Base-by-base conservation (phyloP, 768 basidiomycete species). In the Trametes cingulata region DNA sequence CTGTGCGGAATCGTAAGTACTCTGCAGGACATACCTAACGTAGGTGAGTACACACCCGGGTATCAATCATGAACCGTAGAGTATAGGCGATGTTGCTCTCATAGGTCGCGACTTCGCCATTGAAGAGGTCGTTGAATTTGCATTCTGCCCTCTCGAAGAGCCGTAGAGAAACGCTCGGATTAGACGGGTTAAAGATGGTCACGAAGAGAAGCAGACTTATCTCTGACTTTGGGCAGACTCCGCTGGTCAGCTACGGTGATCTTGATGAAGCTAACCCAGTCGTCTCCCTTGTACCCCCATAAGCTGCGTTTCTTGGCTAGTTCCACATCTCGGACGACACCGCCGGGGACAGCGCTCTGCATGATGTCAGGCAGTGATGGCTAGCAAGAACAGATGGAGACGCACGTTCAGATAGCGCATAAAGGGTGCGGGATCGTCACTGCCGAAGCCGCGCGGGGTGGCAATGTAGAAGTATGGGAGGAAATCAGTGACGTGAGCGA, bases 41-140 rank as follows among this genome's bases (percentile, higher is more conserved):
- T 27, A 50, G 13, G n/a, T 35, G 9, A 37, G 14, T 45, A 47
- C 42, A 2, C 20, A 93, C 95, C 80, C 94, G 88, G 6, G 92
- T 90, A 69, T 99, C 97, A 62, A 99, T 96, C 97, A 99, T 99
- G 73, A 98, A 98, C 8, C 97, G 85, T 51, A 99, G 77, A 3
- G 83, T 86, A 69, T 93, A 99, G 0, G 85, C 85, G 55, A 99
- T 91, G 69, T 98, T 98, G 68, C 95, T 97, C 73, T 99, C 97
- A 63, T 81, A 99, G 0, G 96, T 98, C 27, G 85, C 58, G 15
- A 86, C 76, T 25, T 79, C 73, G 13, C 74, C 76, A 10, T 69
- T 69, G 67, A 80, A 83, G 15, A 83, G 64, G 19, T 76, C 78
- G 40, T 78, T 73, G 70, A 77, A 85, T 48, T 69, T 71, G 61